Evolutionary conservation across 139 green algal species (phyloP), one percentile per base, ranked within the genome.

Genomic region (Volvox reticuliferus): DNA sequence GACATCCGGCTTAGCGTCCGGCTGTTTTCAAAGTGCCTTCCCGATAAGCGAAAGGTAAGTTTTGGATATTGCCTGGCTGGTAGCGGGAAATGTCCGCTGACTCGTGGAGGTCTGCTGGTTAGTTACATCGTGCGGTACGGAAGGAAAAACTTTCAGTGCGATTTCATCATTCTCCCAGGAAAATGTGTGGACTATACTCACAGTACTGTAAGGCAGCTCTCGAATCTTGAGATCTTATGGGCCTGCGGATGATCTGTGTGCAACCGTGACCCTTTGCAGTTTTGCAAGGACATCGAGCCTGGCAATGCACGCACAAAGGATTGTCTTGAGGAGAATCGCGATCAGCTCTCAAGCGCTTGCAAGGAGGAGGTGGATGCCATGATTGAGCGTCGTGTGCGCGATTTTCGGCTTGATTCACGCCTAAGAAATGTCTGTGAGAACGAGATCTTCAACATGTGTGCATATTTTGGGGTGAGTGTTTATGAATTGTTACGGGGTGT

Each of bases 371-470:
- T 98, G 24, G 96, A 98, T 63, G 78, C 33, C 9, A 96, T 97
- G 94, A 96, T 98, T 88, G 92, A 95, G 89, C 89, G 89, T 44
- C 93, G 96, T 26, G 92, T 95, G 9, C 91, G 91, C 19, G 95
- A 98, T 93, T 97, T 97, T 92, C 84, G 94, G 5, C 93, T 98
- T 33, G 95, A 98, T 93, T 95, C 91, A 36, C 88, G 92, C 35
- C 92, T 98, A 79, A 89, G 93, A n/a, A 84, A 65, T 5, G 75
- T 83, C 3, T 95, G 95, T 50, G 82, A 95, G 55, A 88, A 86
- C 1, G 93, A 96, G 22, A 97, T 97, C 82, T 89, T 92, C 76
- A 92, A 94, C 65, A 93, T 95, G 69, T 97, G 95, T 35, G 92
- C 81, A 2, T 95, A 93, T 65, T 89, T 95, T 32, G 93, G 91